These are phyloP conservation scores for Papiliotrema flavescens DNA, from an alignment of 1,284 basidiomycete genomes.

Conservation along the genomic window DNA sequence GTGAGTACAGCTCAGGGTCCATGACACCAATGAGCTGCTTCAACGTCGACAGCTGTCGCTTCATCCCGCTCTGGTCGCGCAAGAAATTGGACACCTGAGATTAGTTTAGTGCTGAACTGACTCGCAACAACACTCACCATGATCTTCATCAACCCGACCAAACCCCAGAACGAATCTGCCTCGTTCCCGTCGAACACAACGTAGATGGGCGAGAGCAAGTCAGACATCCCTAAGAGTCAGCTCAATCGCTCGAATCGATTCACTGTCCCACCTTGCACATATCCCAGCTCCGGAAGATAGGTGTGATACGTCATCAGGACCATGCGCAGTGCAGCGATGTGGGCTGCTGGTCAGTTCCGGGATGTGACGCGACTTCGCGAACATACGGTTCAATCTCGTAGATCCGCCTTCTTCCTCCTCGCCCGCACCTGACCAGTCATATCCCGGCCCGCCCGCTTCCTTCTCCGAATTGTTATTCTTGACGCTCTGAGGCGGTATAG, in stretches of 20 bases:
- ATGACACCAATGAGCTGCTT: slow-evolving; percentile 88
- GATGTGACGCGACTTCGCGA: too few relatives aligned
- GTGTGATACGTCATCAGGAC: slow-evolving; percentile 92
- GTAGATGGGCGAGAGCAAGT: slow-evolving; percentile 89
- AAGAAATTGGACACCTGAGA: slow-evolving; percentile 84
- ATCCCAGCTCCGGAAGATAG: slow-evolving; percentile 78
- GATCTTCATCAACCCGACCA: slow-evolving; percentile 88
- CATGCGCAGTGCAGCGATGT: slow-evolving; percentile 43
- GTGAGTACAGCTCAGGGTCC: slow-evolving; percentile 88
- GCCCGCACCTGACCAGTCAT: slow-evolving; percentile 22
- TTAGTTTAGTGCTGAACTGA: slow-evolving; percentile 6
- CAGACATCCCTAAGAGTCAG: slow-evolving; percentile 87
- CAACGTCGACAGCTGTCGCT: slow-evolving; percentile 79
- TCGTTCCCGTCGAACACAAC: slow-evolving; percentile 86
- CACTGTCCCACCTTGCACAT: slow-evolving; percentile 29
- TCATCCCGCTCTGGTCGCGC: slow-evolving; percentile 97
- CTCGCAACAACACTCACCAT: slow-evolving; percentile 62
- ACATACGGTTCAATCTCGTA: slow-evolving; percentile 65
- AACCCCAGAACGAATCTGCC: slow-evolving; percentile 90
- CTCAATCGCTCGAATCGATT: neutral
- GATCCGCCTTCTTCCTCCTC: slow-evolving; percentile 70
- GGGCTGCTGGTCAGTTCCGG: slow-evolving; percentile 25
- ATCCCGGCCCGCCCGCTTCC: slow-evolving; percentile 35
- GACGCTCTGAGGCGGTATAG: slow-evolving; percentile 50
- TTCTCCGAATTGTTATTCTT: slow-evolving; percentile 35